Conservation (phyloP, 2,329 filamentous ascomycete species). For the Fusarium sarcochroum region DNA sequence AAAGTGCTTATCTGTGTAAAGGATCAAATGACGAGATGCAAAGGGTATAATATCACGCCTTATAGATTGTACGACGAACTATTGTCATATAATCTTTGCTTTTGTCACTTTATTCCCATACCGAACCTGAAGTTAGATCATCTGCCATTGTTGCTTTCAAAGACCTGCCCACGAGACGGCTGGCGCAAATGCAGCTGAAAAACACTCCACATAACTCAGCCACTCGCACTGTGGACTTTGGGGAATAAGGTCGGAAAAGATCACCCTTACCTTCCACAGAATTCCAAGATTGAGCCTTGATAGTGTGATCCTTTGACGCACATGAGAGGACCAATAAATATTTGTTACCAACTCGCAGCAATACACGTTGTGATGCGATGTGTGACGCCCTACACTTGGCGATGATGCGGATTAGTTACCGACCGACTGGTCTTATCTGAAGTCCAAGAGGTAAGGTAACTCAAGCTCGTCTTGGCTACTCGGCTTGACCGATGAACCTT, state of each 20-base stretch:
- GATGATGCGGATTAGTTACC: background rate
- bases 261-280: conserved; percentile 22
- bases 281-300: conserved; percentile 5
- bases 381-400: background rate
- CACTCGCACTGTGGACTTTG: conserved; percentile 27
- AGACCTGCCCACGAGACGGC: too few relatives aligned
- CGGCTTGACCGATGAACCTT: conserved; percentile 11
- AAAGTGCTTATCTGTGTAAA: background rate
- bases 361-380: background rate
- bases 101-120: too few relatives aligned
- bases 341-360: background rate
- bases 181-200: background rate
- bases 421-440: too few relatives aligned
- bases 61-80: background rate
- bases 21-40: background rate
- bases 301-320: background rate
- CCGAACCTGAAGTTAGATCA: too few relatives aligned
- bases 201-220: conserved; percentile 13
- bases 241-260: conserved; percentile 17
- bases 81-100: too few relatives aligned
- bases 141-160: too few relatives aligned
- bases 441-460: too few relatives aligned
- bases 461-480: conserved; percentile 1
- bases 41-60: background rate
- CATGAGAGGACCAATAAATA: background rate